Evolutionary conservation across 192 early-diverging fungal species (phyloP).

Genomic region (Coemansia sp.): DNA sequence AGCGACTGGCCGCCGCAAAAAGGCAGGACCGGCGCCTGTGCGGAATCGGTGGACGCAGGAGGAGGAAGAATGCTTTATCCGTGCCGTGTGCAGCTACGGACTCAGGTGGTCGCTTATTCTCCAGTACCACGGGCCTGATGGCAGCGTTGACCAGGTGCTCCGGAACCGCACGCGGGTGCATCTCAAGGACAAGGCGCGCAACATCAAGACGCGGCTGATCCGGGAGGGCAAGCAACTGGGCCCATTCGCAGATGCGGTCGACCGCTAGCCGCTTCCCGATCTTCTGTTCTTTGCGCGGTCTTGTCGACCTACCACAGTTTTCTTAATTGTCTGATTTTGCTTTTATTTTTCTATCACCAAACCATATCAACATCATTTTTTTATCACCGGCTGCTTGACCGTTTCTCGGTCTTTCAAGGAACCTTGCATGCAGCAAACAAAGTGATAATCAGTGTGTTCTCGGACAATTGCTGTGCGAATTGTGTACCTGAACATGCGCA

Average conservation of each 20-base stretch:
- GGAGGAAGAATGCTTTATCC: conserved; percentile 43
- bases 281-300: too few species aligned
- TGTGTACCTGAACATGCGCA: too few species aligned
- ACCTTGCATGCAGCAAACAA: too few species aligned
- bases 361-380: too few species aligned
- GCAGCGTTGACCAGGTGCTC: conserved; percentile 24
- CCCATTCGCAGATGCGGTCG: conserved; percentile 19
- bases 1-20: not conserved
- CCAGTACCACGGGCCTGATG: conserved; percentile 26
- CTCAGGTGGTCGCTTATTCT: conserved; percentile 33
- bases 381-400: too few species aligned
- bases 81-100: conserved; percentile 28
- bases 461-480: too few species aligned
- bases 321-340: not conserved
- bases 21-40: not conserved
- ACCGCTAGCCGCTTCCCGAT: conserved; percentile 6
- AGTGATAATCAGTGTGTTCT: too few species aligned
- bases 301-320: too few species aligned
- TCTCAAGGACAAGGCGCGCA: conserved; percentile 56
- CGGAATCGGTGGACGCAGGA: conserved; percentile 28
- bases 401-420: too few species aligned
- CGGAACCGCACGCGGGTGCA: conserved; percentile 30
- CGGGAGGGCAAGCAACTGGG: conserved; percentile 43
- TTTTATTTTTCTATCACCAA: not conserved
- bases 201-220: conserved; percentile 45